These are phyloP conservation scores for Cutaneotrichosporon sp. DNA, from an alignment of 1,284 basidiomycete genomes.

Conservation along the genomic window DNA sequence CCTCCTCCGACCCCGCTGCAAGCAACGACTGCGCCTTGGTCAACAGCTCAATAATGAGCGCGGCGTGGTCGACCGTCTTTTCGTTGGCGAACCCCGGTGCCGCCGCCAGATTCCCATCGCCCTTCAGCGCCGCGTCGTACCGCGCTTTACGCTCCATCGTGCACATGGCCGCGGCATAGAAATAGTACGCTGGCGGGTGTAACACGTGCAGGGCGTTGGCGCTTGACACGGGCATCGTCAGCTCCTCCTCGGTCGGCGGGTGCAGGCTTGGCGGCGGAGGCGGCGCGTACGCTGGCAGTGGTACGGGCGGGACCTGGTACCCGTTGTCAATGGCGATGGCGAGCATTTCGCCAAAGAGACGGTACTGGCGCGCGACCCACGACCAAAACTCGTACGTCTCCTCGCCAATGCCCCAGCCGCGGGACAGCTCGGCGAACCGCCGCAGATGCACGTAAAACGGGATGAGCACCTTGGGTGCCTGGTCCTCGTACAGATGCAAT, in stretches of 20 bases:
- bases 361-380: slow-evolving; percentile 91
- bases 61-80: slow-evolving; percentile 79
- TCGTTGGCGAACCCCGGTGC: slow-evolving; percentile 65
- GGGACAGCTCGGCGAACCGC: slow-evolving; percentile 78
- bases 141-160: slow-evolving; percentile 66
- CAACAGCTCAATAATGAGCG: slow-evolving; percentile 76
- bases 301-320: slow-evolving; percentile 19
- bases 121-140: slow-evolving; percentile 59
- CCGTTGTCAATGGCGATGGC: slow-evolving; percentile 70
- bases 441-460: slow-evolving; percentile 79
- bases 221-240: slow-evolving; percentile 40
- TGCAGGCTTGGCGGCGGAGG: slow-evolving; percentile 13
- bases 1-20: slow-evolving; percentile 56
- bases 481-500: slow-evolving; percentile 79
- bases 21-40: slow-evolving; percentile 85
- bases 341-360: slow-evolving; percentile 78
- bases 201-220: slow-evolving; percentile 54
- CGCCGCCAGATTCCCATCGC: slow-evolving; percentile 50
- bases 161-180: slow-evolving; percentile 77
- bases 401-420: slow-evolving; percentile 95
- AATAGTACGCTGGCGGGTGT: slow-evolving; percentile 86
- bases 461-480: slow-evolving; percentile 67
- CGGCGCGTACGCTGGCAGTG: slow-evolving; percentile 6
- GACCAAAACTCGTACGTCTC: slow-evolving; percentile 96
- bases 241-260: slow-evolving; percentile 30